Evolutionary conservation across 176 grass and related monocot species (phyloP), one percentile per base, ranked within the genome.

Genomic region (Areca catechu): DNA sequence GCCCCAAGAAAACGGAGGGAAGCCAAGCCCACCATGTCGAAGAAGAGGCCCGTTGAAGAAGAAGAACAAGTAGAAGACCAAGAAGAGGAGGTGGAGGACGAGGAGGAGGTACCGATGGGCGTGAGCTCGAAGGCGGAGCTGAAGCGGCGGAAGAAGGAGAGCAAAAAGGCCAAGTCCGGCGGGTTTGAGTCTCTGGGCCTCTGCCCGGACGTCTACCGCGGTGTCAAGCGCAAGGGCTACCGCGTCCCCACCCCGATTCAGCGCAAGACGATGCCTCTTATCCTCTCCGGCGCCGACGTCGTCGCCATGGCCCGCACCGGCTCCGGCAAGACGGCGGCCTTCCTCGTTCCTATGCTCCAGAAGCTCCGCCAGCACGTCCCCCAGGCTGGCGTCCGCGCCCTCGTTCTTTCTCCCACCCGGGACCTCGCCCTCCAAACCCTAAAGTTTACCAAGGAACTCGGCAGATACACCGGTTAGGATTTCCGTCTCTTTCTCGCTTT

Each of bases 241-340:
- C 71, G 80, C 24, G 87, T 98, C 27, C 93, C 93, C 10, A 98
- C 93, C n/a, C 93, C 93, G 4, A 98, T 98, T 69, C 93, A 98
- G 76, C 72, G 93, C 23, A 92, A 92, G 75, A 76, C 87, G 12
- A 92, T 98, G 84, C 93, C 87, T 37, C 74, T 98, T 51, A 92
- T 98, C 76, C 78, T 98, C 19, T 57, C 87, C 15, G 93, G 93
- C 3, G 37, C 65, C 12, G 93, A 98, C 58, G 73, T 98, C 50
- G 93, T 89, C 16, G 93, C 87, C 66, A 98, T 98, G 93, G 93
- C 87, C 20, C 83, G 87, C 47, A 98, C 87, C 3, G 93, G 93
- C 0, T 98, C 93, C 28, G 87, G 87, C 18, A 98, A 98, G 72
- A 98, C 93, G 48, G 87, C 93, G 2, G 93, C 93, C 7, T 98